phyloP scores from a whole-genome alignment of 805 yeast species.

The Citeromyces matritensis region DNA sequence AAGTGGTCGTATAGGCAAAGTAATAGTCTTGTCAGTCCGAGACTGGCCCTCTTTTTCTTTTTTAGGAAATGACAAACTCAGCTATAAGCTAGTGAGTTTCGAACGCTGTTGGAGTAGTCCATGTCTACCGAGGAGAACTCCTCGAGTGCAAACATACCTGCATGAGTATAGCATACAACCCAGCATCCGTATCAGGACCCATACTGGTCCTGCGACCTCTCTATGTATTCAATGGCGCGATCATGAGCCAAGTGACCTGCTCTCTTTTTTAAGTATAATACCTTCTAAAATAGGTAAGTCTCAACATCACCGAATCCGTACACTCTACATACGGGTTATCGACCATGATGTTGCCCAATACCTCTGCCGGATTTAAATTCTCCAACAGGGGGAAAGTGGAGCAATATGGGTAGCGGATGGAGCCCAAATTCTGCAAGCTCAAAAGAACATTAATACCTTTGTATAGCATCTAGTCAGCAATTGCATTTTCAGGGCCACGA shows the following conservation, averaged over 20 bases:
- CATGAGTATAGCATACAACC: constrained; percentile 95
- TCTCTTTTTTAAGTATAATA: constrained; percentile 47
- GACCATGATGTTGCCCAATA: constrained; percentile 95
- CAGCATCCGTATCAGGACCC: constrained; percentile 98
- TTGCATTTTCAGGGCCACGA: constrained; percentile 19
- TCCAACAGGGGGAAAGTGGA: constrained; percentile 76
- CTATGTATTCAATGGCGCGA: constrained; percentile 62
- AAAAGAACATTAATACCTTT: constrained; percentile 68
- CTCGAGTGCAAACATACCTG: constrained; percentile 95
- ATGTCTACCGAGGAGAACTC: constrained; percentile 65
- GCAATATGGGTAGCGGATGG: constrained; percentile 79
- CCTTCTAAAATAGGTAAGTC: constrained; percentile 64
- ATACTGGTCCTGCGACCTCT: constrained; percentile 50
- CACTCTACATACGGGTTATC: constrained; percentile 98
- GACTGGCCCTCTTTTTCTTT: too few species aligned
- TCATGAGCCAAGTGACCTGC: constrained; percentile 60
- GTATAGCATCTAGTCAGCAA: constrained; percentile 36
- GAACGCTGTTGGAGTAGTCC: constrained; percentile 45
- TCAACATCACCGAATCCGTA: constrained; percentile 88
- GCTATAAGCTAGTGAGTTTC: too few species aligned
- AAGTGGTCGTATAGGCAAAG: too few species aligned
- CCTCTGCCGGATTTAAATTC: constrained; percentile 87
- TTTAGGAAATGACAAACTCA: too few species aligned
- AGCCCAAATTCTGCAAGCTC: constrained; percentile 62
- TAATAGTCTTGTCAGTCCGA: too few species aligned